These are phyloP conservation scores for Edaphochlamys debaryana DNA, from an alignment of 139 green algal species.

Conservation along the genomic window DNA sequence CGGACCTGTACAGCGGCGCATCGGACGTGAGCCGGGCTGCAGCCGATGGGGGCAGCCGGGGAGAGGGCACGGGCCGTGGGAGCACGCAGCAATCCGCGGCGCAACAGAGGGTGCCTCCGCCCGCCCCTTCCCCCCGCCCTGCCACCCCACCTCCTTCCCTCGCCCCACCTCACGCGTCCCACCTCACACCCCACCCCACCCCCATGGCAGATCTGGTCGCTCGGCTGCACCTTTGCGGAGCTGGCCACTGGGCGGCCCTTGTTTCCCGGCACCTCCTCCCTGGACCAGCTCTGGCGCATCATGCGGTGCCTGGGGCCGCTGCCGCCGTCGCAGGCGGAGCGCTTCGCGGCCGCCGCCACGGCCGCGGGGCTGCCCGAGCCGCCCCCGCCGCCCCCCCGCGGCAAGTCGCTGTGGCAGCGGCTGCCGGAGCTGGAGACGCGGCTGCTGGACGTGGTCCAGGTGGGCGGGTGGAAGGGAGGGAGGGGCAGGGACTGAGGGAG, in stretches of 20 bases:
- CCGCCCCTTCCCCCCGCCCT: too few relatives aligned
- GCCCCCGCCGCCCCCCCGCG: slow-evolving; percentile 23
- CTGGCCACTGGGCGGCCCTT: slow-evolving; percentile 72
- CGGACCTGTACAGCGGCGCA: slow-evolving; percentile 19
- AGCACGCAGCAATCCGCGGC: too few relatives aligned
- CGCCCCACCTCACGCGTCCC: too few relatives aligned
- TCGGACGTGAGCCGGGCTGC: slow-evolving; percentile 14
- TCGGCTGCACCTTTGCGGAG: slow-evolving; percentile 79
- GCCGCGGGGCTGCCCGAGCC: slow-evolving; percentile 29
- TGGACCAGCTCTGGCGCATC: slow-evolving; percentile 80
- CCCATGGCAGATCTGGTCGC: slow-evolving; percentile 2
- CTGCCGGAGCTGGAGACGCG: slow-evolving; percentile 18
- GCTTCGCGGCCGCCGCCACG: slow-evolving; percentile 41
- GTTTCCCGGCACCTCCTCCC: slow-evolving; percentile 72
- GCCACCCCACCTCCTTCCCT: too few relatives aligned
- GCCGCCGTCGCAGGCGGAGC: slow-evolving; percentile 39
- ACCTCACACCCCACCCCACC: too few relatives aligned
- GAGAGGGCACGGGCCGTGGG: too few relatives aligned
- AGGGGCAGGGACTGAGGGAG: too few relatives aligned
- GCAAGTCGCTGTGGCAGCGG: slow-evolving; percentile 44
- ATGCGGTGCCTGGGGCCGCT: slow-evolving; percentile 63
- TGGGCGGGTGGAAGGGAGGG: too few relatives aligned
- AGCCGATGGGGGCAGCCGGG: too few relatives aligned
- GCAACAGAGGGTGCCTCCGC: too few relatives aligned
- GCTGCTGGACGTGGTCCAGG: slow-evolving; percentile 35